phyloP scores from a whole-genome alignment of 1,139 yeast genomes.

The Kluyveromyces marxianus region DNA sequence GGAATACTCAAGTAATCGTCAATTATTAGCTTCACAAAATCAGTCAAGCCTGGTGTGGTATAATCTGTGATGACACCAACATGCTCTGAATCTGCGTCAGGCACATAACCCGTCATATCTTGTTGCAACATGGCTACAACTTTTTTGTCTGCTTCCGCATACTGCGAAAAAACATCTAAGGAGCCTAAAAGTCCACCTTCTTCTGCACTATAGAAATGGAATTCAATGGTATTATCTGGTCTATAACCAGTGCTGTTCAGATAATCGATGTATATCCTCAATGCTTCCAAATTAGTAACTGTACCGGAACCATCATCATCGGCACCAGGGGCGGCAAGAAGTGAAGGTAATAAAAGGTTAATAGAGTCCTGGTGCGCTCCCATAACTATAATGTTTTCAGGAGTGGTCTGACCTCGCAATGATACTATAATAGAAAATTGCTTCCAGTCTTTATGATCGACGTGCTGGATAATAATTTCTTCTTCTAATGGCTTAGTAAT shows the following conservation, averaged over 20 bases:
- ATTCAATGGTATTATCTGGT: slow-evolving; percentile 73
- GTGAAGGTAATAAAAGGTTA: slow-evolving; percentile 63
- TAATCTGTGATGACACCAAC: slow-evolving; percentile 77
- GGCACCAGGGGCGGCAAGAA: slow-evolving; percentile 84
- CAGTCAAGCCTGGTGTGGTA: slow-evolving; percentile 51
- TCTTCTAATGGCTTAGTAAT: slow-evolving; percentile 32
- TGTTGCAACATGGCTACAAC: slow-evolving; percentile 87
- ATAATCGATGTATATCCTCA: slow-evolving; percentile 47
- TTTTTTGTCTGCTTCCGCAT: slow-evolving; percentile 40
- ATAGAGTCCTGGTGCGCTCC: slow-evolving; percentile 91
- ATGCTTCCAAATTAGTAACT: slow-evolving; percentile 66
- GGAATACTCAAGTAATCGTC: slow-evolving; percentile 58
- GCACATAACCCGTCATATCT: slow-evolving; percentile 88
- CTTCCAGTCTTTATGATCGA: slow-evolving; percentile 45
- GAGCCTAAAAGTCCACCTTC: slow-evolving; percentile 92
- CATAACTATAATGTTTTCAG: slow-evolving; percentile 53
- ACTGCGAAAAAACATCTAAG: slow-evolving; percentile 55
- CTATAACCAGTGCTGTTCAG: slow-evolving; percentile 16
- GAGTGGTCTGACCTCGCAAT: slow-evolving; percentile 33
- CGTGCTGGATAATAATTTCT: slow-evolving; percentile 33
- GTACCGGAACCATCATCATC: slow-evolving; percentile 94
- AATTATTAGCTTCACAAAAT: slow-evolving; percentile 55
- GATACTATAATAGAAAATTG: slow-evolving; percentile 51
- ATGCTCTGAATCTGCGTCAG: slow-evolving; percentile 55
- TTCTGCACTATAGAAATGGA: slow-evolving; percentile 93